Evolutionary conservation across 192 early-diverging fungal genomes (phyloP).

Genomic region (Backusella tarrabulga): DNA sequence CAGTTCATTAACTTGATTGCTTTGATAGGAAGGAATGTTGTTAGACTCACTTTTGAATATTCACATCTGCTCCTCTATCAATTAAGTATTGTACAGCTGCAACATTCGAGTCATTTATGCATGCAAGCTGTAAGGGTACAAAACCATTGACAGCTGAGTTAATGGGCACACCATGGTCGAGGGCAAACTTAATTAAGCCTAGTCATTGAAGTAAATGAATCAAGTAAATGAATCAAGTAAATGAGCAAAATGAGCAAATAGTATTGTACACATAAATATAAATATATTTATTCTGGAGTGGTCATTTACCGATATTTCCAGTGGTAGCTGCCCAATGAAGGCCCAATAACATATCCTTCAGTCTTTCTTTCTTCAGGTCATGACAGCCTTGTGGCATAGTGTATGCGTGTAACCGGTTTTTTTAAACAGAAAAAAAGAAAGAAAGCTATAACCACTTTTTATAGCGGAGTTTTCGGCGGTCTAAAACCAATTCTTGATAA

Average conservation of each 20-base stretch:
- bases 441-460: not conserved
- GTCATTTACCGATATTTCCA: constrained; percentile 45
- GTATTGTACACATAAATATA: not conserved
- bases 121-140: constrained; percentile 67
- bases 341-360: constrained; percentile 16
- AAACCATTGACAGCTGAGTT: constrained; percentile 63
- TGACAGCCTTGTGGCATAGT: not conserved
- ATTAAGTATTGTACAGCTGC: constrained; percentile 63
- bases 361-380: not conserved
- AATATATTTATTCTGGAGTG: not conserved
- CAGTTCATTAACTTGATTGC: not conserved
- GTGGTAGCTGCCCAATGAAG: constrained; percentile 50
- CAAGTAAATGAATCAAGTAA: not conserved
- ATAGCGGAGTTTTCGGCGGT: not conserved
- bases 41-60: constrained; percentile 44
- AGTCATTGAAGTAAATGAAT: not conserved
- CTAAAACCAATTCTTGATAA: not conserved
- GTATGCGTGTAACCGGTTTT: not conserved
- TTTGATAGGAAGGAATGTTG: not conserved
- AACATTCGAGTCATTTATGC: constrained; percentile 53
- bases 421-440: not conserved
- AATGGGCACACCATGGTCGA: constrained; percentile 64
- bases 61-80: constrained; percentile 67
- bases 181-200: constrained; percentile 61
- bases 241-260: not conserved